Base-by-base conservation (phyloP, 148 eudicot species). In the Dysphania ambrosioides region DNA sequence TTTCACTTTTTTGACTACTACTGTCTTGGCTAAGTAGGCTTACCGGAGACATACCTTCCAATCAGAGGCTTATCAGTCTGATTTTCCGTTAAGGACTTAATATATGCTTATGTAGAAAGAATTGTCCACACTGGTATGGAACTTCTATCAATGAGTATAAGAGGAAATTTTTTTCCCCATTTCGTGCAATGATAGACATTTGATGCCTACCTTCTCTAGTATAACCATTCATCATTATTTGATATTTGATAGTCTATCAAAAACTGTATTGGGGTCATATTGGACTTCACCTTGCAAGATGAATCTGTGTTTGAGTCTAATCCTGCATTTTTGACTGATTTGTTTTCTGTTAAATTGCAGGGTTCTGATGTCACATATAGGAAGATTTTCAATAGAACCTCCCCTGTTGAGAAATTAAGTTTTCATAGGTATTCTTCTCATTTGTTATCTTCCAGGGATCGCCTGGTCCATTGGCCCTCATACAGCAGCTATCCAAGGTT, bases 271-370 rank as follows among this genome's bases (percentile, higher is more conserved):
- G 27, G 44, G 66, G 35, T 23, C 40, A 18, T 76, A 10, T 30
- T 56, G 31, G 44, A 68, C 15, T 41, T 35, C 27, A 68, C 41
- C 41, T 30, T 67, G 21, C 53, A 40, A 24, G 71, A 67, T 67
- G 53, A 58, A 29, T 68, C 71, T n/a, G 32, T 26, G 26, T 41
- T 42, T 4, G 1, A 15, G 6, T 65, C 0, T 34, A 62, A 57
- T 41, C 51, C 73, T 38, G 23, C 13, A 7, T 30, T 49, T 18
- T 15, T 40, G 41, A 58, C 38, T 62, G 6, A 38, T 41, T 29
- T 56, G 23, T 59, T 44, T 70, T 74, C 16, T 64, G 60, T 41
- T 44, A 68, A 13, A 34, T 75, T 86, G 87, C 93, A 94, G 94
- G 87, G 89, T 63, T 70, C 77, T 76, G 88, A 74, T 73, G 55